Percentiles rank a stretch among this genome's conserved stretches.
phyloP scores from a whole-genome alignment of 345 rosid genomes.

The Moricandia moricandioides region DNA sequence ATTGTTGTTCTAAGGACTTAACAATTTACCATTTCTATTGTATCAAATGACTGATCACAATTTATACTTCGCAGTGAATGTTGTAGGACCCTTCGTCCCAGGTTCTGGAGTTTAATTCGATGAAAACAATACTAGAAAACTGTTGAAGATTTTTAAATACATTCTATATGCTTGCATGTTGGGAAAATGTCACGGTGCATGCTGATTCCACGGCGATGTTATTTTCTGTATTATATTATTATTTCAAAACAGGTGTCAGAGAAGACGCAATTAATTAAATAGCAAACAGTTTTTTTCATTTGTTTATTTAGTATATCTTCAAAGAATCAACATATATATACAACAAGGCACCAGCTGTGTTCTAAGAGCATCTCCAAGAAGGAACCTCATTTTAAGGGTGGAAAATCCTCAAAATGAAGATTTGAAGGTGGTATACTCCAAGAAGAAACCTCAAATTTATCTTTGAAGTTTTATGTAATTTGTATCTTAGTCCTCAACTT shows the following conservation, averaged over 20 bases:
- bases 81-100: constrained; percentile 23
- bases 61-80: neutral
- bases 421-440: no score
- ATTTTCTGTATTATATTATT: neutral
- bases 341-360: neutral
- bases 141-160: neutral
- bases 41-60: neutral
- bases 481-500: no score
- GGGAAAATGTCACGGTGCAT: constrained; percentile 30
- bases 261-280: constrained; percentile 8
- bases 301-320: constrained; percentile 4
- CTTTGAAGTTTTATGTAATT: no score
- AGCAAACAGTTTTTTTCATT: neutral
- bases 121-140: neutral
- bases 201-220: constrained; percentile 24
- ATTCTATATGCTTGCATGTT: constrained; percentile 11
- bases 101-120: constrained; percentile 2
- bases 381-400: no score
- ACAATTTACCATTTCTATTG: constrained; percentile 2
- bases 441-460: no score
- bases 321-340: constrained; percentile 6
- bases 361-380: no score
- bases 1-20: neutral
- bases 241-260: constrained; percentile 12
- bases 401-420: no score